Evolutionary conservation across 2,329 filamentous ascomycete genomes (phyloP), one percentile per base, ranked within the genome.

Genomic region (Clonostachys solani): DNA sequence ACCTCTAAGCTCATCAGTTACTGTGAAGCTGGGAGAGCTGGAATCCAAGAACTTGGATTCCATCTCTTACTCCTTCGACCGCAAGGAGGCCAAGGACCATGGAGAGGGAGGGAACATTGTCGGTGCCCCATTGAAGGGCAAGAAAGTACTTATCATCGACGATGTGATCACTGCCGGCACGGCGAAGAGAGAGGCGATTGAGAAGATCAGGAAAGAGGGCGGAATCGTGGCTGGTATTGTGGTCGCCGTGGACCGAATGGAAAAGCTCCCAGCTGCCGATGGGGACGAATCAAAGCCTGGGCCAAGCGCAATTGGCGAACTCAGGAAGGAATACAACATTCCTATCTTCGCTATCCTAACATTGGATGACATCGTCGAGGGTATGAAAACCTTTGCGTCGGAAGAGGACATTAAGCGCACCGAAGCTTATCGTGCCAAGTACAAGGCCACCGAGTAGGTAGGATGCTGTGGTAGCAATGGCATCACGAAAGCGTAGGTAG

Each of bases 161-260:
- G 94, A 97, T 69, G 92, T 99, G 48, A 92, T 97, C 60, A 96
- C 92, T 1, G 92, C 91, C 1, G 94, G 94, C 29, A 97, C 92
- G 2, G 94, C 94, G 38, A 92, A 96, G 72, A 80, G 91, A 49
- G 92, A 97, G 67, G 90, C 92, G 13, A 91, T 97, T 50, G 83
- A 83, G 47, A 94, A 96, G 67, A 96, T 97, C 63, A 79, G 83
- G 58, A 82, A 82, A 57, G 87, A 95, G 64, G 94, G 92, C 4
- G 94, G 92, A 2, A 81, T 80, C 44, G 83, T 97, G 18, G 87
- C 87, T 5, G 92, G 91, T 33, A 92, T 97, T 48, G 80, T 96
- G 17, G 87, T 99, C 33, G 88, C 92, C 5, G 77, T 96, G 55
- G 90, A 96, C 68, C 80, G 92, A 50, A 86, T 86, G 76, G 89